Evolutionary conservation across 164 flowering plant species (phyloP).

Genomic region (Kingdonia uniflora): DNA sequence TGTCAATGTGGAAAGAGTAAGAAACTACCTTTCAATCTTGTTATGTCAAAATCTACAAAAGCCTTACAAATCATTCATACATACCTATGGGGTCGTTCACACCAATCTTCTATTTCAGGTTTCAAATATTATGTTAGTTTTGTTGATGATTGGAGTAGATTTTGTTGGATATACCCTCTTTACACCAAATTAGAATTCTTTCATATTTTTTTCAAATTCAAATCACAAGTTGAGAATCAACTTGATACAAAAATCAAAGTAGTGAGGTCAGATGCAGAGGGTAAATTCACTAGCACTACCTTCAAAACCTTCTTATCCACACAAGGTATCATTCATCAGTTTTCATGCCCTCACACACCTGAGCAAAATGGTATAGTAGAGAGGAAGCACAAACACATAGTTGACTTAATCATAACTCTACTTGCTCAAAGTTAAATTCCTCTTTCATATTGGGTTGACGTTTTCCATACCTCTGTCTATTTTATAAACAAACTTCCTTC

Average conservation of each 20-base stretch:
- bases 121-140: not conserved
- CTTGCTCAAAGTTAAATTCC: not conserved
- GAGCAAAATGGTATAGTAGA: constrained; percentile 6
- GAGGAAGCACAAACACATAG: constrained; percentile 2
- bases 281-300: not conserved
- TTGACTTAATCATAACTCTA: not conserved
- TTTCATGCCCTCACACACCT: constrained; percentile 4
- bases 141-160: not conserved
- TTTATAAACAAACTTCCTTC: too few relatives aligned
- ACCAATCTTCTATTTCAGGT: not conserved
- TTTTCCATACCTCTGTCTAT: too few relatives aligned
- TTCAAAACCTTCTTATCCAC: not conserved
- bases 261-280: not conserved
- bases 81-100: not conserved
- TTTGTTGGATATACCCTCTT: not conserved
- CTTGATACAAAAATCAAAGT: not conserved
- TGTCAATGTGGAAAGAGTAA: not conserved
- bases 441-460: not conserved
- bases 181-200: not conserved
- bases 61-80: not conserved
- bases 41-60: not conserved
- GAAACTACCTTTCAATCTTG: not conserved
- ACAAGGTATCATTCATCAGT: not conserved
- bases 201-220: not conserved
- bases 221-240: not conserved